Evolutionary conservation across 2,329 filamentous ascomycete genomes (phyloP).

Genomic region (Chaetomium sp.): DNA sequence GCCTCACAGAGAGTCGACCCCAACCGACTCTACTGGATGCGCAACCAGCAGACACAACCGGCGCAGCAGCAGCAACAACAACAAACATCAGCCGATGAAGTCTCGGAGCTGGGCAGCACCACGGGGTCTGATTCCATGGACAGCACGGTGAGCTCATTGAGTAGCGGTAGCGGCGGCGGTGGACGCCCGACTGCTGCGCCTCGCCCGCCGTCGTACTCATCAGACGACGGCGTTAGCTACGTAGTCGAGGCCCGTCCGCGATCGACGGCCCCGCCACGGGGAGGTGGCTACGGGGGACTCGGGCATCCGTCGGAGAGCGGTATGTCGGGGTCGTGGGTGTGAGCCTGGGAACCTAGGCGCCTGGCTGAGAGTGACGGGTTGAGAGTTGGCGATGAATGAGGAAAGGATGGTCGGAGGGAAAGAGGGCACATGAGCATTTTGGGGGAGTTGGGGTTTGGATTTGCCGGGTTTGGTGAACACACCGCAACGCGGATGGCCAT

Average conservation of each 20-base stretch:
- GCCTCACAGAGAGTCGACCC: constrained; percentile 63
- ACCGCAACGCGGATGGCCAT: neutral
- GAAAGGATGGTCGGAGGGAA: neutral
- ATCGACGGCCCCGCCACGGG: constrained; percentile 43
- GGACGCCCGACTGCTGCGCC: constrained; percentile 17
- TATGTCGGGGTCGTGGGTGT: constrained; percentile 18
- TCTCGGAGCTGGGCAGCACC: constrained; percentile 22
- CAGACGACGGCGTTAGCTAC: constrained; percentile 68
- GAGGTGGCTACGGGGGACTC: constrained; percentile 35
- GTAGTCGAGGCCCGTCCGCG: constrained; percentile 60
- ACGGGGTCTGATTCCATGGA: constrained; percentile 18
- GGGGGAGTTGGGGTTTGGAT: neutral
- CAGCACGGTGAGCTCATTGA: constrained; percentile 18
- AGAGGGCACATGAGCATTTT: neutral
- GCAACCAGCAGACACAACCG: constrained; percentile 41
- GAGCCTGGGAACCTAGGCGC: neutral
- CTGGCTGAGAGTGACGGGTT: neutral
- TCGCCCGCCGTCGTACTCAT: constrained; percentile 69
- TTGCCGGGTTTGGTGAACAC: neutral
- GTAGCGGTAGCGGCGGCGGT: neutral
- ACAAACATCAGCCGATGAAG: constrained; percentile 2
- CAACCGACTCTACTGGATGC: constrained; percentile 73
- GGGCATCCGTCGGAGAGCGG: constrained; percentile 43
- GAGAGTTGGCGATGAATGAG: neutral
- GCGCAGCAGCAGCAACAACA: neutral